phyloP scores from a whole-genome alignment of 352 stramenopile genomes.

The Pythium myriotylum region DNA sequence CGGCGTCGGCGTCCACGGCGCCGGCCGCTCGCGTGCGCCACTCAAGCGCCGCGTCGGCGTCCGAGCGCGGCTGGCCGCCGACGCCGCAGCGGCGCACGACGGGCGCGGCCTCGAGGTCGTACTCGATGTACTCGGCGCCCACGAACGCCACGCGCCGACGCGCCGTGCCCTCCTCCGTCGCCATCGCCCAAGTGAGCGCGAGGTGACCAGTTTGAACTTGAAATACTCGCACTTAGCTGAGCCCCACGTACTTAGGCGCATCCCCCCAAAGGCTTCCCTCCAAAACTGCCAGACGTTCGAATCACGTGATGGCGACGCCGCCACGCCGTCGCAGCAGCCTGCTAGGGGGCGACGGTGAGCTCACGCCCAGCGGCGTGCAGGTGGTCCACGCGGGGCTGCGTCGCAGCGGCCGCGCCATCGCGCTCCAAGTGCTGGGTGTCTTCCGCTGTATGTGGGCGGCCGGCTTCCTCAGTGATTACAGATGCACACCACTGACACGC shows the following conservation, averaged over 20 bases:
- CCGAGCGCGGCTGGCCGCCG: background rate
- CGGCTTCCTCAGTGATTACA: too few species aligned
- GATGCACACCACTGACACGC: background rate
- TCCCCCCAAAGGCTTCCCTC: background rate
- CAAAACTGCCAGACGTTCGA: background rate
- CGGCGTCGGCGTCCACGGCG: background rate
- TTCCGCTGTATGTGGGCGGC: conserved; percentile 48
- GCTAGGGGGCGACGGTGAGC: conserved; percentile 17
- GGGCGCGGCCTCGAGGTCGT: conserved; percentile 43
- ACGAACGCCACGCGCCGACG: conserved; percentile 47
- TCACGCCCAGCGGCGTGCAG: conserved; percentile 48
- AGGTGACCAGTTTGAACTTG: conserved; percentile 21
- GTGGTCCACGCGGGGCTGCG: conserved; percentile 27
- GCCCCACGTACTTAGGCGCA: conserved; percentile 11
- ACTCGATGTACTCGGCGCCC: conserved; percentile 64
- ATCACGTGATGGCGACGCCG: background rate
- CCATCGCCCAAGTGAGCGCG: conserved; percentile 16
- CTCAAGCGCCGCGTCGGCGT: conserved; percentile 32
- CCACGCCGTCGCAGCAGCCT: conserved; percentile 6
- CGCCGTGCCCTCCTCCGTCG: background rate
- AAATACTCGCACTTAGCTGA: conserved; percentile 14
- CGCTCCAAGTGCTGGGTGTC: conserved; percentile 57
- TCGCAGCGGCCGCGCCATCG: conserved; percentile 18
- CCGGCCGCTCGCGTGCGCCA: background rate
- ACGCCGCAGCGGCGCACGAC: conserved; percentile 44